Evolutionary conservation across 2,329 filamentous ascomycete species (phyloP).

Genomic region (Purpureocillium takamizusanense): DNA sequence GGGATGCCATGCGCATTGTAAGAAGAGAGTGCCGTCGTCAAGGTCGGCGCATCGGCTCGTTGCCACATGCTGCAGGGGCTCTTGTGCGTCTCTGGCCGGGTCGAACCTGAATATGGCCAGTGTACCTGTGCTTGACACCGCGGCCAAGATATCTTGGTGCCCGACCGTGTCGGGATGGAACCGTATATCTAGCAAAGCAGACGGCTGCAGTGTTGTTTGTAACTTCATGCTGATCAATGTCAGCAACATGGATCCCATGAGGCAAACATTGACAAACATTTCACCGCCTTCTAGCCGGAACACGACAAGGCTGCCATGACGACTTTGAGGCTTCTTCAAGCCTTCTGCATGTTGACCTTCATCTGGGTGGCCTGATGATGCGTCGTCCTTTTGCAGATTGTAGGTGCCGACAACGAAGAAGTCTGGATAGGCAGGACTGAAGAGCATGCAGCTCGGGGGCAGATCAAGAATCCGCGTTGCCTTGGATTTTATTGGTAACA

Average conservation of each 20-base stretch:
- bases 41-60: constrained; percentile 39
- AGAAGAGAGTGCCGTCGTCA: constrained; percentile 52
- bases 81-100: constrained; percentile 20
- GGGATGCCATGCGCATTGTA: constrained; percentile 69
- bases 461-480: constrained; percentile 49
- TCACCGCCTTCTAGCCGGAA: constrained; percentile 44
- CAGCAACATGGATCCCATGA: too few species aligned
- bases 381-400: constrained; percentile 49
- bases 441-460: constrained; percentile 71
- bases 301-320: constrained; percentile 66
- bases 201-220: constrained; percentile 54
- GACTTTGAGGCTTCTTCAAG: constrained; percentile 42
- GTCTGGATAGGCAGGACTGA: constrained; percentile 51
- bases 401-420: constrained; percentile 82
- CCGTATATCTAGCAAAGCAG: constrained; percentile 76
- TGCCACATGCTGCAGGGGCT: constrained; percentile 28
- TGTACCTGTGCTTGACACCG: constrained; percentile 68
- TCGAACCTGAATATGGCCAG: constrained; percentile 55
- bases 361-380: neutral
- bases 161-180: constrained; percentile 49
- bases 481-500: constrained; percentile 27
- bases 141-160: constrained; percentile 50
- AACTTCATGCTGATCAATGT: constrained; percentile 17
- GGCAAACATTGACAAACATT: constrained; percentile 56
- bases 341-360: too few species aligned